Base-by-base conservation (phyloP, 768 basidiomycete genomes). In the Leccinellum rugosiceps region DNA sequence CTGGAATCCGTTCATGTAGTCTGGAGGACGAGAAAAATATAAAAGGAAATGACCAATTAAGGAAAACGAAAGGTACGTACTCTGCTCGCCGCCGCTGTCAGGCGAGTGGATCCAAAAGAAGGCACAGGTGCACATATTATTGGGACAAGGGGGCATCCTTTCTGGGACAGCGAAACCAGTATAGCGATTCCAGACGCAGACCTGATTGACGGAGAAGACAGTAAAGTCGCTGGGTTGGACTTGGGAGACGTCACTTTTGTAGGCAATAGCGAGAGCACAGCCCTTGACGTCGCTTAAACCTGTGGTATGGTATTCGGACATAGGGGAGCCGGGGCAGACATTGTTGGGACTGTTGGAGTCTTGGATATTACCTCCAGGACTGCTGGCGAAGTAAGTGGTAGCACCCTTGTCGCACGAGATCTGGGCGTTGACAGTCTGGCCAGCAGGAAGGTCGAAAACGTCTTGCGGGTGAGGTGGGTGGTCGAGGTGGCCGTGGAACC, bases 1-100 rank as follows among this genome's bases (percentile, higher is more conserved):
- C 58, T 80, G 79, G 78, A 88, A 89, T 4, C 83, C 86, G 53
- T 83, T 89, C 87, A 88, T 88, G 69, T 87, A 89, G 65, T 83
- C 83, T 84, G 58, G 2, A 30, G 19, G 41, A 19, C 17, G 17
- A 38, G 17, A 11, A 19, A 43, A 19, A 43, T 11, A 43, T 4
- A 11, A 28, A 35, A 6, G 7, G 9, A n/a, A 44, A 52, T 56
- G 8, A 63, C 53, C 52, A n/a, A 10, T 10, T 0, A 23, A 47
- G 25, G 34, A 4, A 51, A n/a, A 25, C 11, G n/a, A 6, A 25
- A 25, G 32, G 19, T 0, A 66, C 83, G 25, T 51, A 85, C 84
- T 87, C 68, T 87, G 83, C 70, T 85, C 84, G 8, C 82, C 77
- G 14, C 86, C 85, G 57, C 80, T 81, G 55, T 83, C 75, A 11